Evolutionary conservation across 441 rosid species (phyloP).

Genomic region (Pelargonium myrrhifolium): DNA sequence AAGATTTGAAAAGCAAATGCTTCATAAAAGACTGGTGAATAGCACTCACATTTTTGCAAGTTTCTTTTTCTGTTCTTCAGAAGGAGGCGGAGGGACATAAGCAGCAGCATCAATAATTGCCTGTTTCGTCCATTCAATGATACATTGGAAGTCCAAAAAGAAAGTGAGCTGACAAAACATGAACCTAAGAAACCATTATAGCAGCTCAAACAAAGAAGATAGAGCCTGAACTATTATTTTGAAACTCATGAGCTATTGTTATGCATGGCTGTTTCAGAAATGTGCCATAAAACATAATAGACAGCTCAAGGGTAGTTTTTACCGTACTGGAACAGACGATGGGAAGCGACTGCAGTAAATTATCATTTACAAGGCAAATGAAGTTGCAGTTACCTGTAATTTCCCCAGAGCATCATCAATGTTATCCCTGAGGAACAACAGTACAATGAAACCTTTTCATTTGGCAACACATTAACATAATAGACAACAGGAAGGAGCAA

Average conservation of each 20-base stretch:
- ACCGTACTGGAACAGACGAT: background rate
- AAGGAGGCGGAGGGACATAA: constrained; percentile 92
- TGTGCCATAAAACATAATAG: background rate
- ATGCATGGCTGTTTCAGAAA: background rate
- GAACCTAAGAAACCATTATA: background rate
- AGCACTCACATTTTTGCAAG: constrained; percentile 59
- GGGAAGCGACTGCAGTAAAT: background rate
- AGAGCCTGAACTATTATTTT: background rate
- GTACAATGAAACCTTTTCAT: constrained; percentile 18
- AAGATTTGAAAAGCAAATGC: background rate
- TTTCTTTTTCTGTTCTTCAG: constrained; percentile 95
- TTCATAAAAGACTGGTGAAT: background rate
- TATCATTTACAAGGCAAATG: constrained; percentile 8
- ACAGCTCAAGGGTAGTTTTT: background rate
- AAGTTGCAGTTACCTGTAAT: constrained; percentile 52
- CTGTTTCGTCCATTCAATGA: constrained; percentile 28
- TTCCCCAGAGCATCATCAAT: constrained; percentile 80
- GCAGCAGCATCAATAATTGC: constrained; percentile 81
- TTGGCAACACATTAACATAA: constrained; percentile 13
- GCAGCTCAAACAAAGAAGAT: background rate
- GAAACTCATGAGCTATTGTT: background rate
- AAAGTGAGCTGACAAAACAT: background rate
- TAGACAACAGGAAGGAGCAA: background rate
- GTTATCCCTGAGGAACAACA: constrained; percentile 60
- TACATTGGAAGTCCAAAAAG: background rate